Base-by-base conservation (phyloP, 2,329 filamentous ascomycete species). In the Chrysoporthe deuterocubensis region DNA sequence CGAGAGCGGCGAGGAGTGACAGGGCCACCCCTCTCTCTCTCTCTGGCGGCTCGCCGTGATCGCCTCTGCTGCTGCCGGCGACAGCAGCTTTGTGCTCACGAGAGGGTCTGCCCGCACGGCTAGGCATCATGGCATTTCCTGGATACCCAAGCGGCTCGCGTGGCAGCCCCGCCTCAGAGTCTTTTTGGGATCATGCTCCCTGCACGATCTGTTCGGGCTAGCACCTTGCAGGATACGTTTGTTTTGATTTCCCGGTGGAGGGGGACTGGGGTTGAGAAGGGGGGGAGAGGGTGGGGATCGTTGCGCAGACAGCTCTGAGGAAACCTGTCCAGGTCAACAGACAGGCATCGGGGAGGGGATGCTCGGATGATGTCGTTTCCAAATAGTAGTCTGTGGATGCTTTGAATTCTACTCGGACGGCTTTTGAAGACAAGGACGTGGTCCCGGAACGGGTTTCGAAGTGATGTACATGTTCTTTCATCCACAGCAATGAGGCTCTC, bases 1-100 rank as follows among this genome's bases (percentile, higher is more conserved):
- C 58, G 75, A 75, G 32, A 46, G 67, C 40, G 52, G 21, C 26
- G 67, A 62, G 44, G 67, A 54, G 26, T 68, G 58, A 68, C 37
- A 40, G 48, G 11, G 7, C 48, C 42, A 11, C 32, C 6, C 44
- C 8, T 9, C 32, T 44, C 9, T 14, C 18, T 34, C 18, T 32
- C 11, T 54, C 21, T 26, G 6, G 4, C 8, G 21, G 11, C 11
- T 13, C 14, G 14, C 21, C 50, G 3, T 21, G 50, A 11, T 11
- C 4, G 21, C 21, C 37, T 42, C 50, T 48, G 50, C 62, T 42
- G 42, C 65, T 43, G 57, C 48, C 18, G 32, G 44, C 34, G 50
- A 56, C 26, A 54, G 37, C 37, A 46, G 52, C 46, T 48, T 48
- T 52, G 50, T 42, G 48, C 13, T 61, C 26, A 42, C 18, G 9